These are phyloP conservation scores for Cercospora berteroae DNA, from an alignment of 2,329 filamentous ascomycete species.

Conservation along the genomic window DNA sequence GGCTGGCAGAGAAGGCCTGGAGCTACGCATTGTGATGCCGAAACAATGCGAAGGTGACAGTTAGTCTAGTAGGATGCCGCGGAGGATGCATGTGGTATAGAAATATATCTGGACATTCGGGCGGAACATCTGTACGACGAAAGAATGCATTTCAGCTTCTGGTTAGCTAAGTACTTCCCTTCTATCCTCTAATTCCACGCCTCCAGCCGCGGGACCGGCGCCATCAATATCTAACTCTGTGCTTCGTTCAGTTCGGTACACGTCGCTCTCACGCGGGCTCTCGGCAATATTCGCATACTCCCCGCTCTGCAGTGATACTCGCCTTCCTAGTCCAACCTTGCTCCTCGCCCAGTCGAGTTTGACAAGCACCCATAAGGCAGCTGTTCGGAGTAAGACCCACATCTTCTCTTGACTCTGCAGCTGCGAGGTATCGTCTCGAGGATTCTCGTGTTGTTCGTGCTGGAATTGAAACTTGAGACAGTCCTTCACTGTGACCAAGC, in stretches of 20 bases:
- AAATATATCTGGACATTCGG: not conserved
- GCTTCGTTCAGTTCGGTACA: not conserved
- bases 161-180: conserved; percentile 15
- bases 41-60: not conserved
- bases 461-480: conserved; percentile 98
- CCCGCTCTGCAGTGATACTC: conserved; percentile 28
- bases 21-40: not conserved
- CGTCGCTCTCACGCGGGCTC: conserved; percentile 6
- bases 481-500: conserved; percentile 93
- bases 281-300: conserved; percentile 11
- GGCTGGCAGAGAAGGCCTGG: not conserved
- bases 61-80: not conserved
- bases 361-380: conserved; percentile 32
- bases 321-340: conserved; percentile 3
- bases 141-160: not conserved
- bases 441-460: conserved; percentile 80
- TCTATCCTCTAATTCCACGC: conserved; percentile 43
- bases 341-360: conserved; percentile 24
- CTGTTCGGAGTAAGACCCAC: conserved; percentile 49
- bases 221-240: conserved; percentile 20
- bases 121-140: not conserved
- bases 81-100: not conserved
- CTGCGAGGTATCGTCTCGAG: conserved; percentile 56
- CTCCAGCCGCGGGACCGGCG: conserved; percentile 22
- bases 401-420: conserved; percentile 62